phyloP scores from a whole-genome alignment of 2,329 filamentous ascomycete genomes.

The Kalaharituber pfeilii region DNA sequence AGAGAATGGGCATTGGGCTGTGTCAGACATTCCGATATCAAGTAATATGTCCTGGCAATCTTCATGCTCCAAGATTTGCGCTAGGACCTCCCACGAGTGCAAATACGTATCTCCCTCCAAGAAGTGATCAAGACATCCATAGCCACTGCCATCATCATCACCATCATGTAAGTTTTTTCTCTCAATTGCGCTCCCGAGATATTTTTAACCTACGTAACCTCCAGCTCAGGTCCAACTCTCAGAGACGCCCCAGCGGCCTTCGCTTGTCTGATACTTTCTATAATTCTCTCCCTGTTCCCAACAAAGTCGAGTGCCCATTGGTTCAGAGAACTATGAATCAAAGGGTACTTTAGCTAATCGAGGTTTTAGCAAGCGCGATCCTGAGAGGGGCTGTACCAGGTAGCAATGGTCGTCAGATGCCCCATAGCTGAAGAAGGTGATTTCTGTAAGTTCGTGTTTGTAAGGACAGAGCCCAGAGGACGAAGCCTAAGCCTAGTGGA shows the following conservation, averaged over 20 bases:
- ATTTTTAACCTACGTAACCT: conserved; percentile 29
- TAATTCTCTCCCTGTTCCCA: conserved; percentile 46
- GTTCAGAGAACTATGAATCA: conserved; percentile 25
- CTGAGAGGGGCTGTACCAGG: no score
- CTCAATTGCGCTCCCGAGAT: background rate
- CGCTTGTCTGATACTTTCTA: conserved; percentile 42
- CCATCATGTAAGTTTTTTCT: no score
- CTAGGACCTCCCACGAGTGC: conserved; percentile 46
- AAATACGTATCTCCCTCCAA: conserved; percentile 40
- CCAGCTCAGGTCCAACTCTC: conserved; percentile 41
- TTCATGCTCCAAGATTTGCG: conserved; percentile 41
- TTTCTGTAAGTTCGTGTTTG: no score
- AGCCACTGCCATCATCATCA: conserved; percentile 35
- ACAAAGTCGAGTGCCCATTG: conserved; percentile 43
- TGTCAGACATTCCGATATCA: conserved; percentile 37
- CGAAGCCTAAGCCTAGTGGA: no score
- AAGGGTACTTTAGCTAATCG: background rate
- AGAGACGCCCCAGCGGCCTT: conserved; percentile 45
- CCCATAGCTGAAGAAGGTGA: no score
- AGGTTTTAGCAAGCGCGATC: no score
- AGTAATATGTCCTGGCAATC: conserved; percentile 48
- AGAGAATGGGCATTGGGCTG: background rate
- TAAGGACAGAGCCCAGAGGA: no score
- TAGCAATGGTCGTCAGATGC: conserved; percentile 18
- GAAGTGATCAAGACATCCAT: conserved; percentile 52